Evolutionary conservation across 148 eudicot genomes (phyloP).

Genomic region (Camellia lanceoleosa): DNA sequence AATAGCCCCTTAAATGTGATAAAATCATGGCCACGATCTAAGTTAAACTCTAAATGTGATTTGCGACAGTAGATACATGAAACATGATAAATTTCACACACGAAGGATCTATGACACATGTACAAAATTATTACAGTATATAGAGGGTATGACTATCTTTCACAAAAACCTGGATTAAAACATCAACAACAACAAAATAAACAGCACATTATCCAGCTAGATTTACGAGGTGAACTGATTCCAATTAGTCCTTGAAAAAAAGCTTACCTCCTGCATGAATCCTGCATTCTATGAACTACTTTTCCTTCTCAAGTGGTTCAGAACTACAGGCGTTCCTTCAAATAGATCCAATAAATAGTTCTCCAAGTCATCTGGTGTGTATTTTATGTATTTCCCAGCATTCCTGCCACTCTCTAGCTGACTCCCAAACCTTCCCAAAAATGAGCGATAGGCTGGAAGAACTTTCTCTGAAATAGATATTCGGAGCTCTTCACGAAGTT

Average conservation of each 20-base stretch:
- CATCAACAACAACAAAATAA: constrained; percentile 26
- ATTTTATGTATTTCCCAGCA: constrained; percentile 90
- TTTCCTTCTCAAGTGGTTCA: constrained; percentile 77
- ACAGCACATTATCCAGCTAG: constrained; percentile 35
- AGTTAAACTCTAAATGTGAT: constrained; percentile 11
- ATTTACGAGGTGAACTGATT: constrained; percentile 26
- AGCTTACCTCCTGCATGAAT: constrained; percentile 43
- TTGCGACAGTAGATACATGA: constrained; percentile 31
- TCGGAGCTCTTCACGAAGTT: constrained; percentile 81
- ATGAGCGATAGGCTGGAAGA: constrained; percentile 80
- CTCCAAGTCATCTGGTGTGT: constrained; percentile 87
- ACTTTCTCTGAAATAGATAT: constrained; percentile 90
- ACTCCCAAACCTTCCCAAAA: constrained; percentile 81
- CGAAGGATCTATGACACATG: constrained; percentile 37
- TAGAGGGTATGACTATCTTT: constrained; percentile 29
- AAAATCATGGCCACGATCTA: background rate
- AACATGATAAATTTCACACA: constrained; percentile 39
- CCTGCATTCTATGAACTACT: constrained; percentile 38
- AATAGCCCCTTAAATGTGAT: constrained; percentile 1
- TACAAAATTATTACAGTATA: constrained; percentile 72
- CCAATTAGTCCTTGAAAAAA: constrained; percentile 31
- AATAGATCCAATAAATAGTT: constrained; percentile 74
- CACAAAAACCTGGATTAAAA: constrained; percentile 36
- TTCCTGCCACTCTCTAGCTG: constrained; percentile 71
- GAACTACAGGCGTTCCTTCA: constrained; percentile 71